Conservation (phyloP, 2,329 filamentous ascomycete species). For the Fusarium pseudonygamai region DNA sequence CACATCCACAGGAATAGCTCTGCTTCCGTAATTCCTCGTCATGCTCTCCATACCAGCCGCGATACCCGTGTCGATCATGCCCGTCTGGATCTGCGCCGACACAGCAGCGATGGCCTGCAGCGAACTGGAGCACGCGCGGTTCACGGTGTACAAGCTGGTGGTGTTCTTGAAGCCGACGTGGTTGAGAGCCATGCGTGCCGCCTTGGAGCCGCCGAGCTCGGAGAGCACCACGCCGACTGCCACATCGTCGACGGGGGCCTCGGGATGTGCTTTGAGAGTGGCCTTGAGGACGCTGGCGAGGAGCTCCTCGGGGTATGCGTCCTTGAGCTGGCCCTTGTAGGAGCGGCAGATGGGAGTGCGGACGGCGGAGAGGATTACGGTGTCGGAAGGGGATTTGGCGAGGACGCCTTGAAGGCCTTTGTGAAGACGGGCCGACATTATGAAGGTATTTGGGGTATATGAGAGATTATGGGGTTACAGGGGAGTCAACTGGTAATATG, state of each 20-base stretch:
- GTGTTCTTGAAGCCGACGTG: conserved; percentile 79
- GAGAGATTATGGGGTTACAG: neutral
- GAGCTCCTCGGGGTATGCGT: conserved; percentile 91
- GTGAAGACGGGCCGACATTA: conserved; percentile 38
- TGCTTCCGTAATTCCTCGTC: conserved; percentile 87
- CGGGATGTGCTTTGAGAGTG: conserved; percentile 69
- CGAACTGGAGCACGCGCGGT: conserved; percentile 84
- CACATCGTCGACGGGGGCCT: conserved; percentile 75
- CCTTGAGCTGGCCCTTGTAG: conserved; percentile 84
- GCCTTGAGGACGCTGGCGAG: conserved; percentile 69
- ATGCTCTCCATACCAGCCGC: conserved; percentile 96
- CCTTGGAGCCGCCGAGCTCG: conserved; percentile 90
- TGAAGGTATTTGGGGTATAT: neutral
- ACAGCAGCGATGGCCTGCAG: conserved; percentile 80
- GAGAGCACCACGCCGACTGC: conserved; percentile 89
- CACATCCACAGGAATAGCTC: conserved; percentile 83
- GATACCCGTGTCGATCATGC: conserved; percentile 77
- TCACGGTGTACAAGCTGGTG: conserved; percentile 85
- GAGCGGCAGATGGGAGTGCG: conserved; percentile 87
- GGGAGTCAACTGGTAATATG: conserved; percentile 1
- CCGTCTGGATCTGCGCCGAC: conserved; percentile 78
- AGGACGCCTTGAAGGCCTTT: conserved; percentile 78
- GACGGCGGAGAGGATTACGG: conserved; percentile 89
- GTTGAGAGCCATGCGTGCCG: conserved; percentile 88
- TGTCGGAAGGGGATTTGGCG: conserved; percentile 80